phyloP scores from a whole-genome alignment of 306 rosid species.

The Cicer arietinum region DNA sequence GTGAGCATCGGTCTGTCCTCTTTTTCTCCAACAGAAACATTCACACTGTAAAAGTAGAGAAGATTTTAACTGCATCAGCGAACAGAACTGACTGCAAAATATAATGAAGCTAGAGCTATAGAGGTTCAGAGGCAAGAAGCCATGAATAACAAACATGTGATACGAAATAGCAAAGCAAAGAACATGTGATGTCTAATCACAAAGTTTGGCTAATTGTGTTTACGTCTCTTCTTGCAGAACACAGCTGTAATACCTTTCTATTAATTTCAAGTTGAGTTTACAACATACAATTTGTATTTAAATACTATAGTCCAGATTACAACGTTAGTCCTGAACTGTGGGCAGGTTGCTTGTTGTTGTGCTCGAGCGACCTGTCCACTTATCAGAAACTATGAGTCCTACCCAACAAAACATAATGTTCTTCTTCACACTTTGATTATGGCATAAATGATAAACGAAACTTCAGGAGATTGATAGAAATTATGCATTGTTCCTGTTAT shows the following conservation, averaged over 20 bases:
- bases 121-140: conserved; percentile 17
- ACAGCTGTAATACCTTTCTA: too few relatives aligned
- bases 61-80: conserved; percentile 16
- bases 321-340: too few relatives aligned
- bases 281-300: too few relatives aligned
- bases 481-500: conserved; percentile 8
- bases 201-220: too few relatives aligned
- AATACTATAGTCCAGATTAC: too few relatives aligned
- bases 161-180: too few relatives aligned
- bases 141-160: background rate
- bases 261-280: too few relatives aligned
- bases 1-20: conserved; percentile 87
- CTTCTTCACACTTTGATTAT: conserved; percentile 24
- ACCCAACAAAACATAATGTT: background rate
- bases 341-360: too few relatives aligned
- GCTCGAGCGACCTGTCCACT: too few relatives aligned
- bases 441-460: conserved; percentile 5
- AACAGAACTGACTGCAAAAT: conserved; percentile 31
- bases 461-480: conserved; percentile 15
- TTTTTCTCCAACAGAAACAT: conserved; percentile 67
- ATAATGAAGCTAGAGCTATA: conserved; percentile 8
- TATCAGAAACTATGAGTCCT: too few relatives aligned
- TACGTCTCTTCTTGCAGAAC: too few relatives aligned
- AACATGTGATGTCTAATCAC: too few relatives aligned
- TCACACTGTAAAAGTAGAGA: conserved; percentile 65